These are phyloP conservation scores for Glycyrrhiza uralensis DNA, from an alignment of 306 rosid species.

Conservation along the genomic window DNA sequence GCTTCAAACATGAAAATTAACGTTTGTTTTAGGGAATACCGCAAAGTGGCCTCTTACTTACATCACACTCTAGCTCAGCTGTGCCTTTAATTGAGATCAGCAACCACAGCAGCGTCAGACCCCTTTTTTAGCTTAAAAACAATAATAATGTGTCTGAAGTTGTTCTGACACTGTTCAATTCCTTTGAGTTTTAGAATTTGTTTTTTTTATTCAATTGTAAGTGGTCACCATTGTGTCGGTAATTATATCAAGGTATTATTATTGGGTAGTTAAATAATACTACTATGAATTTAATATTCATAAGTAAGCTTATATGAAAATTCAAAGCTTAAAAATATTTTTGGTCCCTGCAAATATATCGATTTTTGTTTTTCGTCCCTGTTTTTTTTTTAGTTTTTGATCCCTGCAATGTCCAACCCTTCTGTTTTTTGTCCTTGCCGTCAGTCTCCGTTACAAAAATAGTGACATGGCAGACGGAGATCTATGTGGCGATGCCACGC, in stretches of 20 bases:
- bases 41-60: slow-evolving; percentile 40
- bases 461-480: no score
- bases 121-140: slow-evolving; percentile 36
- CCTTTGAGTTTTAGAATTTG: slow-evolving; percentile 4
- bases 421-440: no score
- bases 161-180: slow-evolving; percentile 43
- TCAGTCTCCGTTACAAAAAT: no score
- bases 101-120: slow-evolving; percentile 25
- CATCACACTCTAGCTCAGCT: slow-evolving; percentile 47
- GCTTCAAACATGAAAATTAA: slow-evolving; percentile 4
- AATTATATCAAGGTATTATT: not conserved
- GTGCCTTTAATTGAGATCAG: slow-evolving; percentile 28
- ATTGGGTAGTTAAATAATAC: not conserved
- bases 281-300: no score
- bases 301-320: no score
- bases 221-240: slow-evolving; percentile 10
- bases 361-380: no score
- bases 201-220: not conserved
- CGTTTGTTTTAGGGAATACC: slow-evolving; percentile 4
- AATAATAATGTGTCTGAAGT: slow-evolving; percentile 25
- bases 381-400: no score
- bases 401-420: no score
- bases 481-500: no score
- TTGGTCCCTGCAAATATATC: no score
- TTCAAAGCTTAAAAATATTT: no score